Evolutionary conservation across 1,284 basidiomycete species (phyloP), one percentile per base, ranked within the genome.

Genomic region (Ustilago sp.): DNA sequence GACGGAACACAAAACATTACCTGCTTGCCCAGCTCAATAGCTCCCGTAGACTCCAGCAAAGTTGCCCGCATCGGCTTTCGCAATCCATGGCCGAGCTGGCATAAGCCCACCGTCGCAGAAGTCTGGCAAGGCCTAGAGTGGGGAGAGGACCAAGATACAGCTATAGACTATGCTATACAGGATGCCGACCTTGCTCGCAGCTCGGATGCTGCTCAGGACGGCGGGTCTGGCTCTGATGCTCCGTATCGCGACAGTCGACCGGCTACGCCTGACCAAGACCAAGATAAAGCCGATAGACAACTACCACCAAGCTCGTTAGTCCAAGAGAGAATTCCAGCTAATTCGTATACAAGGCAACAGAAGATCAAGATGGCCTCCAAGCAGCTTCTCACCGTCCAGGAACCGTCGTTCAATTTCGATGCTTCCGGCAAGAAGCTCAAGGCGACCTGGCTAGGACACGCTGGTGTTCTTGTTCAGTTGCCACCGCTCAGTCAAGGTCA

Each of bases 401-500:
- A 66, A 34, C 80, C 80, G 1, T 58, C 73, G 1, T 80, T 80
- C 51, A 43, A 66, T 15, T 74, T 72, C 28, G 61, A 56, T 52
- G 47, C 43, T 4, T 17, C 41, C 8, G 23, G 51, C 1, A 41
- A 38, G 8, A 69, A 62, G 11, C 57, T 75, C 43, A 74, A 74
- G 39, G 68, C 77, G 3, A 85, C 83, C 35, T 85, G 84, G 84
- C 67, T 85, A 0, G 84, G 84, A 0, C 84, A 85, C 55, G 84
- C 84, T 1, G 72, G 82, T 38, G 81, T 80, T 2, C 74, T 84
- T 4, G 56, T 85, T 1, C 77, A 85, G 59, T 66, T 85, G 0
- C 68, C 83, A 7, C 45, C 77, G 0, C 60, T 75, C 28, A 52
- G 15, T 34, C n/a, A 45, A 0, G 28, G 47, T 2, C 48, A 58